Conservation (phyloP, 495 filamentous ascomycete species). For the Lasiosphaeris hirsuta region DNA sequence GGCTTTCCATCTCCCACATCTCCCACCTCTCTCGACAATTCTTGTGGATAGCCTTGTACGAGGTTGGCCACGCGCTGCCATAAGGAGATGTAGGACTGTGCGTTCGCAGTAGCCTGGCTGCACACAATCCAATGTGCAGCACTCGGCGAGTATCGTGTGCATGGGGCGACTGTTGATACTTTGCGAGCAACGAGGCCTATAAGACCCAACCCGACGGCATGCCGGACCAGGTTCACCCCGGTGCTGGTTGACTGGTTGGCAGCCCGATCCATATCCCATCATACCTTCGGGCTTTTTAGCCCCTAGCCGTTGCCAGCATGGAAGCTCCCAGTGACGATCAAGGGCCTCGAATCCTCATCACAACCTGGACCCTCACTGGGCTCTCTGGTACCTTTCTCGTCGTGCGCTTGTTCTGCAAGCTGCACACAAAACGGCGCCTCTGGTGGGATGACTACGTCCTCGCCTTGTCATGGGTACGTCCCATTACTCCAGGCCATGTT, state of each 20-base stretch:
- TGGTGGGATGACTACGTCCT: constrained; percentile 41
- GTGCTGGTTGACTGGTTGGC: not conserved
- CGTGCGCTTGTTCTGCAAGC: constrained; percentile 33
- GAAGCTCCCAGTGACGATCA: constrained; percentile 15
- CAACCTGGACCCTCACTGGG: constrained; percentile 25
- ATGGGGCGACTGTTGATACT: not conserved
- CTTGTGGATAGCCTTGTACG: not conserved
- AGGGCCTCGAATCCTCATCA: constrained; percentile 19
- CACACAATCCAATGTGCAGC: too few species aligned
- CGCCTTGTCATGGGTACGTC: constrained; percentile 33
- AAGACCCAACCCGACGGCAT: not conserved
- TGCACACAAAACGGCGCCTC: constrained; percentile 20
- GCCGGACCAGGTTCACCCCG: not conserved
- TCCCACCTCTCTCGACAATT: not conserved
- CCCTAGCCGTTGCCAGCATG: constrained; percentile 3
- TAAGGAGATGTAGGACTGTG: not conserved
- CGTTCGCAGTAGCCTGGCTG: not conserved
- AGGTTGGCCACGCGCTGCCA: not conserved
- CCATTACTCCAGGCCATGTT: not conserved
- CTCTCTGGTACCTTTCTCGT: constrained; percentile 28
- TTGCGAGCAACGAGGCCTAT: not conserved
- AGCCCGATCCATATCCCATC: not conserved
- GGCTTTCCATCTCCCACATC: too few species aligned
- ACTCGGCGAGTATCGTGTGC: too few species aligned
- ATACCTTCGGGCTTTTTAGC: not conserved